These are phyloP conservation scores for Effrenium voratum DNA, from an alignment of 73 alveolate species.

Conservation along the genomic window DNA sequence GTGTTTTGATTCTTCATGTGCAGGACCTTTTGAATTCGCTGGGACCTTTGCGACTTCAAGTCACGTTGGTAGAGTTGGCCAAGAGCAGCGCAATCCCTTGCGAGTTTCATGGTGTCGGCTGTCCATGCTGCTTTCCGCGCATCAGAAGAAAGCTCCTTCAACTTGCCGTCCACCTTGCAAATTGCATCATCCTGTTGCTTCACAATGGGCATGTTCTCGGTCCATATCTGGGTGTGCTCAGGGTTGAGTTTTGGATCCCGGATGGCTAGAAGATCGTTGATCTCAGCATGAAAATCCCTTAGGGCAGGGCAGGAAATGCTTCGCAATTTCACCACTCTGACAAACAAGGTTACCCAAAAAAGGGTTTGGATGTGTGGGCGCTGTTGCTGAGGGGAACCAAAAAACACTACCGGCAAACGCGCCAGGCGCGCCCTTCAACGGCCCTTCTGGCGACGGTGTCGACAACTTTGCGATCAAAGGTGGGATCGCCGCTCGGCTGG, in stretches of 20 bases:
- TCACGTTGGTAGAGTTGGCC: neutral
- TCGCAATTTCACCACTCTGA: neutral
- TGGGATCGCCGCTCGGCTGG: neutral
- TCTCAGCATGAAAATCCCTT: neutral
- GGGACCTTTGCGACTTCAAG: neutral
- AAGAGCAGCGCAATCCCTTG: neutral
- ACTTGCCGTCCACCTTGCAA: neutral
- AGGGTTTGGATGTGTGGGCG: neutral
- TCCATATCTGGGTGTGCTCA: neutral
- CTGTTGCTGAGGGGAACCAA: neutral
- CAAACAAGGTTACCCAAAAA: neutral
- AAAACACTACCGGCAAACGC: neutral
- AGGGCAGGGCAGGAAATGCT: neutral
- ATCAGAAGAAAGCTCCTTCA: neutral
- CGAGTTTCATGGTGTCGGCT: neutral
- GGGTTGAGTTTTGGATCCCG: neutral
- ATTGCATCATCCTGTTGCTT: neutral
- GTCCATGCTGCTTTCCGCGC: neutral
- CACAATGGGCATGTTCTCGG: neutral
- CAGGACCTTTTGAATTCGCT: neutral
- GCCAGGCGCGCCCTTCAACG: neutral
- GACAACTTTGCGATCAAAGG: neutral
- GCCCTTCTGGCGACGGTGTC: neutral
- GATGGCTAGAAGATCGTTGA: neutral
- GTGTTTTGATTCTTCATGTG: neutral